Conservation (phyloP, 2,329 filamentous ascomycete genomes). For the Penicillium brasilianum region DNA sequence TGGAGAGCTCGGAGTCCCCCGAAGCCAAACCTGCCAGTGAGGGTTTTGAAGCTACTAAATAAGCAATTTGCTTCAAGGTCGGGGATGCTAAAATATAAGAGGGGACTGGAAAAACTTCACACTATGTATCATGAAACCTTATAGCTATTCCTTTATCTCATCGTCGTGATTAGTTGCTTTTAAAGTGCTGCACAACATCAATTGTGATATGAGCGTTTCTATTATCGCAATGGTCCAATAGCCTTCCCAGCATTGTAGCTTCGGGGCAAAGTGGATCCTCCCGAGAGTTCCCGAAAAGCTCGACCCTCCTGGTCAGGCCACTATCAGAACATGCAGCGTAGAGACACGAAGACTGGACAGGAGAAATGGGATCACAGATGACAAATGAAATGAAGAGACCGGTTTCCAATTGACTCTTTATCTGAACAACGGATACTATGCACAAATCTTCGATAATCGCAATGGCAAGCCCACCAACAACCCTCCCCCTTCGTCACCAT, state of each 20-base stretch:
- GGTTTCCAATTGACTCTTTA: conserved; percentile 38
- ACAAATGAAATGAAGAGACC: conserved; percentile 30
- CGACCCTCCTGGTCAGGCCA: conserved; percentile 1
- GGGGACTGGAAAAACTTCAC: conserved; percentile 12
- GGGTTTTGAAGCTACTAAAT: conserved; percentile 52
- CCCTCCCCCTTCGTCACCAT: conserved; percentile 31
- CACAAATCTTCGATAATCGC: conserved; percentile 38
- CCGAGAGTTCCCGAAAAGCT: conserved; percentile 11
- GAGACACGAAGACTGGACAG: neutral
- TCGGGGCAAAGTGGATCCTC: conserved; percentile 3
- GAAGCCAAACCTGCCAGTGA: conserved; percentile 55
- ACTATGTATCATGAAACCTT: conserved; percentile 30
- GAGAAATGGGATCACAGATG: neutral
- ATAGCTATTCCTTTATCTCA: conserved; percentile 16
- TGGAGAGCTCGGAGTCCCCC: conserved; percentile 41
- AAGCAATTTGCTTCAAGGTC: conserved; percentile 17
- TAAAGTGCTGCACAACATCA: conserved; percentile 13
- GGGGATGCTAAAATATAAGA: conserved; percentile 8
- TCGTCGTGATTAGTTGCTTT: conserved; percentile 20
- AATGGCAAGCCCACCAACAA: conserved; percentile 29
- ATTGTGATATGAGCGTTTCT: conserved; percentile 19
- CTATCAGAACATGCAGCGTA: neutral
- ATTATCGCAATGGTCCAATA: conserved; percentile 3
- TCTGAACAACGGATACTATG: conserved; percentile 40
- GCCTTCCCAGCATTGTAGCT: conserved; percentile 10